phyloP scores from a whole-genome alignment of 306 rosid species.

The Heteromeles arbutifolia region DNA sequence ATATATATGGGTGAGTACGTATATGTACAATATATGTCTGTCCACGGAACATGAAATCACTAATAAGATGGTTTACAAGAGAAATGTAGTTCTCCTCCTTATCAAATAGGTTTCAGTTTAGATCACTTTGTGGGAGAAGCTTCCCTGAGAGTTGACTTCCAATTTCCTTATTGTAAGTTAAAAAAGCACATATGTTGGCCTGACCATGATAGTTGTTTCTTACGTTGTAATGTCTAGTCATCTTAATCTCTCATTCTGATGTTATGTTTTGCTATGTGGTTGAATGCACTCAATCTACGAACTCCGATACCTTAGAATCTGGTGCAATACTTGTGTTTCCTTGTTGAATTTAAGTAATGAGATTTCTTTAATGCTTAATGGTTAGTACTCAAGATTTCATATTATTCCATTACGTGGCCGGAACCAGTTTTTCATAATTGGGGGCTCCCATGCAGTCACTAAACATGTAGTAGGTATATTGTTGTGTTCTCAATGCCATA shows the following conservation, averaged over 20 bases:
- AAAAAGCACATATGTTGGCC: not conserved
- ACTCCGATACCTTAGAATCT: not conserved
- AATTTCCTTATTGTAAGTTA: not conserved
- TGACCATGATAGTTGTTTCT: not conserved
- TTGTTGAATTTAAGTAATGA: not conserved
- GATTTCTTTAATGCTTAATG: not conserved
- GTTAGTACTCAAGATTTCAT: not conserved
- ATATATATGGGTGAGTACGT: not conserved
- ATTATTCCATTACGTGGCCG: not conserved
- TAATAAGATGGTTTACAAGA: not conserved
- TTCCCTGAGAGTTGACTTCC: not conserved
- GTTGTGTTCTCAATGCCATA: not conserved
- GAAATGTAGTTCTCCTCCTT: not conserved
- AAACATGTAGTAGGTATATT: not conserved
- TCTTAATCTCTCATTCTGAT: not conserved
- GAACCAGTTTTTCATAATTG: not conserved
- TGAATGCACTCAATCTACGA: not conserved
- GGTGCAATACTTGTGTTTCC: not conserved
- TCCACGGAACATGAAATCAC: not conserved
- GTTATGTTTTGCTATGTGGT: not conserved
- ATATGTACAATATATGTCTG: not conserved
- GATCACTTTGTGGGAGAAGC: not conserved
- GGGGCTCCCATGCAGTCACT: not conserved
- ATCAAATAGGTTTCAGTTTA: not conserved
- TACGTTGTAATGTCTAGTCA: not conserved